phyloP scores from a whole-genome alignment of 2,329 filamentous ascomycete species.

The Trichoderma sp. region DNA sequence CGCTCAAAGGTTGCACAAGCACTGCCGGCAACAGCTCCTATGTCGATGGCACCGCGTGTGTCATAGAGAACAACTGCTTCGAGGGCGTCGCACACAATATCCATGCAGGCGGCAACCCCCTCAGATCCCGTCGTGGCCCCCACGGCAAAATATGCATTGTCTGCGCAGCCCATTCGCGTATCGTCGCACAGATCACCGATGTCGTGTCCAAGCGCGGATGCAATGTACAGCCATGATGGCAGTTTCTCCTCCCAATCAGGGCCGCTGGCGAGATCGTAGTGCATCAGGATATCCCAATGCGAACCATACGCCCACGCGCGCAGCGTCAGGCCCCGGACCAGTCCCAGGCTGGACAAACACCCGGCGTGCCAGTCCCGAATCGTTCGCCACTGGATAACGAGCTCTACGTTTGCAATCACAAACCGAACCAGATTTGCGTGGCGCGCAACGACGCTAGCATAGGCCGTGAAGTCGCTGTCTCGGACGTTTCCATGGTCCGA shows the following conservation, averaged over 20 bases:
- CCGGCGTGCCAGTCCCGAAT: conserved; percentile 13
- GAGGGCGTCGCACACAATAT: conserved; percentile 12
- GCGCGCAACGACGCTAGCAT: neutral
- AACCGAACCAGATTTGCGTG: neutral
- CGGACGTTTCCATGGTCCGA: conserved; percentile 8
- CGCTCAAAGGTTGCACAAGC: conserved; percentile 16
- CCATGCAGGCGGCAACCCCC: conserved; percentile 14
- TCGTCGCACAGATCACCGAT: conserved; percentile 1
- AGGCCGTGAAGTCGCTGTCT: conserved; percentile 5
- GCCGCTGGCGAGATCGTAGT: conserved; percentile 7
- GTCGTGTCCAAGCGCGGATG: conserved; percentile 5
- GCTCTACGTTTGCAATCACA: neutral
- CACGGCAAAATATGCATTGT: conserved; percentile 13
- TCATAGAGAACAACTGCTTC: conserved; percentile 6
- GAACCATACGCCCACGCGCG: neutral
- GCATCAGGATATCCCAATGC: conserved; percentile 10
- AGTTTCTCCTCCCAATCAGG: neutral
- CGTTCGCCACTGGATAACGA: neutral
- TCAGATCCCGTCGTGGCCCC: conserved; percentile 9
- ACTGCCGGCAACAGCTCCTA: neutral
- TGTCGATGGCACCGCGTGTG: conserved; percentile 6
- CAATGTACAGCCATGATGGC: conserved; percentile 5
- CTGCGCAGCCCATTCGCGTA: neutral
- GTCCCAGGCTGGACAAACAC: conserved; percentile 1
- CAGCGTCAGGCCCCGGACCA: conserved; percentile 4